Conservation (phyloP, 1,139 yeast species). For the Arxiozyma telluris region DNA sequence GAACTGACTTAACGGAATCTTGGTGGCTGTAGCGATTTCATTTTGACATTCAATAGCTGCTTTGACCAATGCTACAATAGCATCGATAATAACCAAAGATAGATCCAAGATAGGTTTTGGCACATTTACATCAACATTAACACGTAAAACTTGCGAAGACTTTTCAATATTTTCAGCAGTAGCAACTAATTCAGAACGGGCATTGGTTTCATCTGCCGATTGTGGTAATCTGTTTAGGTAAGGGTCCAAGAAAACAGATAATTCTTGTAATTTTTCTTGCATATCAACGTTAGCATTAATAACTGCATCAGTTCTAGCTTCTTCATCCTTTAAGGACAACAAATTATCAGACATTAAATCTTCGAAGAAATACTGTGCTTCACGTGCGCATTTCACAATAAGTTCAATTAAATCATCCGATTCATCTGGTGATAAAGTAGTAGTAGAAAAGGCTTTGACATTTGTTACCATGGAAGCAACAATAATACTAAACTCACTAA, state of each 20-base stretch:
- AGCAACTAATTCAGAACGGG: slow-evolving; percentile 36
- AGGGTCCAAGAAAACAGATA: slow-evolving; percentile 33
- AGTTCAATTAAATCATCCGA: slow-evolving; percentile 39
- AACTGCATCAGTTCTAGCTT: slow-evolving; percentile 58
- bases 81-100: slow-evolving; percentile 74
- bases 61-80: slow-evolving; percentile 60
- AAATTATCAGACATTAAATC: slow-evolving; percentile 50
- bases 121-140: slow-evolving; percentile 48
- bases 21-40: slow-evolving; percentile 57
- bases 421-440: slow-evolving; percentile 33
- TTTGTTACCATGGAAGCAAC: slow-evolving; percentile 43
- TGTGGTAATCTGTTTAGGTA: slow-evolving; percentile 4
- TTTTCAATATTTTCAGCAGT: slow-evolving; percentile 50
- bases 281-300: slow-evolving; percentile 68
- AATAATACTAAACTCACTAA: slow-evolving; percentile 58
- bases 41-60: slow-evolving; percentile 78
- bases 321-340: slow-evolving; percentile 41
- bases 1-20: slow-evolving; percentile 44
- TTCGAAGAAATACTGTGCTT: slow-evolving; percentile 54
- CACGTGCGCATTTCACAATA: slow-evolving; percentile 52
- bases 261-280: slow-evolving; percentile 58
- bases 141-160: slow-evolving; percentile 58
- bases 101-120: slow-evolving; percentile 73
- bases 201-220: slow-evolving; percentile 42
- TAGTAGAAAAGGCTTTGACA: slow-evolving; percentile 29